phyloP scores from a whole-genome alignment of 2,329 filamentous ascomycete genomes.

The Penicillium rolfsii region DNA sequence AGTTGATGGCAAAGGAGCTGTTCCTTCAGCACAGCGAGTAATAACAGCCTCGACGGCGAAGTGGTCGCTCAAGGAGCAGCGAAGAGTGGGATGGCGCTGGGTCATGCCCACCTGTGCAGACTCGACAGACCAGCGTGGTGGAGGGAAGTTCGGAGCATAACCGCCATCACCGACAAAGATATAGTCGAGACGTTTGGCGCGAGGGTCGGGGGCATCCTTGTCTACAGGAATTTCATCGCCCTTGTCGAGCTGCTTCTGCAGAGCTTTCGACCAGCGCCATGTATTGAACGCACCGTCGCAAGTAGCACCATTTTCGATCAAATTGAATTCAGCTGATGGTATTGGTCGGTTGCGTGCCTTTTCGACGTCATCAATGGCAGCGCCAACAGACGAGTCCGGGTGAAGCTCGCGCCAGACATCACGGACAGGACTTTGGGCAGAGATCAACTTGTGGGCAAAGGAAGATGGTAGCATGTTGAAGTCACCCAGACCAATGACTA shows the following conservation, averaged over 20 bases:
- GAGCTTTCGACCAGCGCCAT: slow-evolving; percentile 81
- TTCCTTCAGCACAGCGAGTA: slow-evolving; percentile 42
- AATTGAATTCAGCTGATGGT: slow-evolving; percentile 77
- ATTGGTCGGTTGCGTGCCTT: slow-evolving; percentile 66
- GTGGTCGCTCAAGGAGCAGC: slow-evolving; percentile 90
- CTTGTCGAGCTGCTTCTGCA: slow-evolving; percentile 68
- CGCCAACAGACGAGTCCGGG: slow-evolving; percentile 79
- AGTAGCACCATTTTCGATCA: slow-evolving; percentile 79
- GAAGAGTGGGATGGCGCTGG: slow-evolving; percentile 75
- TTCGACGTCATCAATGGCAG: slow-evolving; percentile 69
- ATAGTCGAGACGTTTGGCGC: slow-evolving; percentile 90
- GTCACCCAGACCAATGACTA: slow-evolving; percentile 86
- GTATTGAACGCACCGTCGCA: slow-evolving; percentile 87
- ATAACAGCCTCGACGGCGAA: slow-evolving; percentile 88
- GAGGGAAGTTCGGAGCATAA: slow-evolving; percentile 35
- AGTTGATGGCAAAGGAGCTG: slow-evolving; percentile 4
- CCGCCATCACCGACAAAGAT: slow-evolving; percentile 74
- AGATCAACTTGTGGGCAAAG: slow-evolving; percentile 80
- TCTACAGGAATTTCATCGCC: slow-evolving; percentile 67
- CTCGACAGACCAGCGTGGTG: slow-evolving; percentile 68
- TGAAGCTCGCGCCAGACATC: slow-evolving; percentile 86
- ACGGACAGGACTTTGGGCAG: slow-evolving; percentile 72
- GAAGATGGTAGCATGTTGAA: slow-evolving; percentile 96
- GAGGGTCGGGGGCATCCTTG: slow-evolving; percentile 68
- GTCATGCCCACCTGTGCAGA: slow-evolving; percentile 76